Percentiles rank a stretch among this genome's conserved stretches.
phyloP scores from a whole-genome alignment of 331 rosid genomes.

The Prunus yedoensis region DNA sequence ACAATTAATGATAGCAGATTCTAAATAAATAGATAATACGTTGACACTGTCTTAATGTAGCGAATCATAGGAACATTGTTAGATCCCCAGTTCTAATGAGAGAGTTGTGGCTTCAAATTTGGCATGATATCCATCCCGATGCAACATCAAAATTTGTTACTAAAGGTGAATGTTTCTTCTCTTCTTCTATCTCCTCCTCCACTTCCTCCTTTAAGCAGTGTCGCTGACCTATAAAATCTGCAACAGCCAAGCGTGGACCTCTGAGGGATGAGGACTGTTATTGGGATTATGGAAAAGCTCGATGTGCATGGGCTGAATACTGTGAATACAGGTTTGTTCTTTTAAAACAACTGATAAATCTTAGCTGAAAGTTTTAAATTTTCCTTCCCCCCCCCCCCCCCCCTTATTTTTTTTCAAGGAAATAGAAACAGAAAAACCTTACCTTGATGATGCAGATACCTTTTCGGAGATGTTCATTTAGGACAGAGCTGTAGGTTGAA shows the following conservation, averaged over 20 bases:
- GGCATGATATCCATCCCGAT: constrained; percentile 89
- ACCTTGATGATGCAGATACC: constrained; percentile 53
- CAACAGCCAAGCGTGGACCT: constrained; percentile 95
- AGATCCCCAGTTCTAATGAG: constrained; percentile 91
- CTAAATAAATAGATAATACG: too few relatives aligned
- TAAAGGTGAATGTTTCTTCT: constrained; percentile 53
- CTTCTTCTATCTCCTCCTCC: not conserved
- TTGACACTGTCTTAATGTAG: constrained; percentile 53
- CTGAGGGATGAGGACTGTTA: constrained; percentile 89
- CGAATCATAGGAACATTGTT: constrained; percentile 96
- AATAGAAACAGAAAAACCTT: not conserved
- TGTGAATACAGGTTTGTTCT: constrained; percentile 88
- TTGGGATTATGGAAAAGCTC: constrained; percentile 99
- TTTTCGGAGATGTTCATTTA: constrained; percentile 95
- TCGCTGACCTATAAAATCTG: constrained; percentile 16
- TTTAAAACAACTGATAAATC: not conserved
- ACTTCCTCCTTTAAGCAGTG: constrained; percentile 8
- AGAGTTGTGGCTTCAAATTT: constrained; percentile 97
- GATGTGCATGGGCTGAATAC: constrained; percentile 93
- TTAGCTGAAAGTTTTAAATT: not conserved
- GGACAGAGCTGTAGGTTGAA: constrained; percentile 98
- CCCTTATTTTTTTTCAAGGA: not conserved
- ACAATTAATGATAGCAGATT: too few relatives aligned
- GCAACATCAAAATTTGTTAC: constrained; percentile 72
- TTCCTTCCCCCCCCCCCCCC: not conserved